These are phyloP conservation scores for Cystobasidium ongulense DNA, from an alignment of 768 basidiomycete genomes.

Conservation along the genomic window DNA sequence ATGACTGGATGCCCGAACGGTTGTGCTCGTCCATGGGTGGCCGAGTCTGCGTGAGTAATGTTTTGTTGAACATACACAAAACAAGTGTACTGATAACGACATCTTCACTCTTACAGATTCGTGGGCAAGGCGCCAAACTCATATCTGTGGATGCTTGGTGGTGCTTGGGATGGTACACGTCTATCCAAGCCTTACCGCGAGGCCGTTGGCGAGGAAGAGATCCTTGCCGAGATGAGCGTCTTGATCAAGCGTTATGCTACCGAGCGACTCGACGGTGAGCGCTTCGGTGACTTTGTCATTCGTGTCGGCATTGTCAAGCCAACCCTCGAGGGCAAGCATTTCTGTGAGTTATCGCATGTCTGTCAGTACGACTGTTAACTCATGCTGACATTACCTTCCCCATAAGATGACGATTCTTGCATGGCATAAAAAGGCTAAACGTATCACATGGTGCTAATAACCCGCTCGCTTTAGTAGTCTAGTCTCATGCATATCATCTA, in stretches of 20 bases:
- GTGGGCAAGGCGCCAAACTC: constrained; percentile 89
- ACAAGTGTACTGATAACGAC: neutral
- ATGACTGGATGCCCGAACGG: constrained; percentile 57
- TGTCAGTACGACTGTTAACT: neutral
- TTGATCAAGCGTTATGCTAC: constrained; percentile 93
- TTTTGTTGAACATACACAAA: neutral
- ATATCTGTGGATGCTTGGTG: constrained; percentile 91
- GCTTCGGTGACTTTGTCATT: constrained; percentile 91
- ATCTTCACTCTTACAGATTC: constrained; percentile 44
- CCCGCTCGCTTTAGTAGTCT: neutral
- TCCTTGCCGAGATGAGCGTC: constrained; percentile 68
- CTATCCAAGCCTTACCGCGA: constrained; percentile 88
- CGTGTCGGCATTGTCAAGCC: constrained; percentile 81
- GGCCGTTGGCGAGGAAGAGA: constrained; percentile 41
- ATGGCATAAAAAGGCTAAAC: neutral
- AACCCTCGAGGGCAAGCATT: constrained; percentile 70
- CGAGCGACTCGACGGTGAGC: constrained; percentile 77
- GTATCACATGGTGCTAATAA: neutral
- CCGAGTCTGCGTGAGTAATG: constrained; percentile 67
- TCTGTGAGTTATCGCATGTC: constrained; percentile 57
- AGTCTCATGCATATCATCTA: neutral
- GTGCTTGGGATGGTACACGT: constrained; percentile 86
- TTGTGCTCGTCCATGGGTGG: constrained; percentile 85
- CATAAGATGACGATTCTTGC: constrained; percentile 4
- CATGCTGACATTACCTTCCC: neutral